These are phyloP conservation scores for Tulasnella sp. DNA, from an alignment of 768 basidiomycete genomes.

Conservation along the genomic window DNA sequence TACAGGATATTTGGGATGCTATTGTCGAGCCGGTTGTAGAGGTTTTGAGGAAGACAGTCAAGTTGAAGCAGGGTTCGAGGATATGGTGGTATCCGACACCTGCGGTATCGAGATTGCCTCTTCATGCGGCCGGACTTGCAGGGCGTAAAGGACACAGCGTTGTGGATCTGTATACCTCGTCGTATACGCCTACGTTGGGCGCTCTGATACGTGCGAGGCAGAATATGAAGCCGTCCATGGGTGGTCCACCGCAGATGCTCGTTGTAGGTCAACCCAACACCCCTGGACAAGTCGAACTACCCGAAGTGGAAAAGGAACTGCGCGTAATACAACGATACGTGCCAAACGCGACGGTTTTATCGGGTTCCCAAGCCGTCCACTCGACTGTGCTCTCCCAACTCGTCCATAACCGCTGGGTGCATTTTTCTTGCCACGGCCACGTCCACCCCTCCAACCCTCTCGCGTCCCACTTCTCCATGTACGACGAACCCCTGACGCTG, in stretches of 20 bases:
- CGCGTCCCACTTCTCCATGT: background rate
- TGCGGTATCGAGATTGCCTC: background rate
- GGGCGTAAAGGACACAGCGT: background rate
- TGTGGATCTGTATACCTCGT: background rate
- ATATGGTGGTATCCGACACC: constrained; percentile 3
- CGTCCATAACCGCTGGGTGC: background rate
- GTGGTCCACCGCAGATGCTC: background rate
- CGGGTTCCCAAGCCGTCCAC: background rate
- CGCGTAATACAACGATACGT: background rate
- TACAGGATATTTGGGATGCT: background rate
- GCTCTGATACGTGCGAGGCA: background rate
- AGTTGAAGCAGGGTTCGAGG: background rate
- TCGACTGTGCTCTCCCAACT: background rate
- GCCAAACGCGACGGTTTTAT: background rate
- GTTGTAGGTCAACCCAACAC: background rate
- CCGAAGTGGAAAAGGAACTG: background rate
- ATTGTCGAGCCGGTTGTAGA: background rate
- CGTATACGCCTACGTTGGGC: background rate
- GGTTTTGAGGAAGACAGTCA: background rate
- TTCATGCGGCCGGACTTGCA: background rate
- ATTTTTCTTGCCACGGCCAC: background rate
- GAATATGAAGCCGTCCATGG: background rate
- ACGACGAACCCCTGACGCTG: background rate
- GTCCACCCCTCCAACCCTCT: background rate
- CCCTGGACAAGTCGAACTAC: background rate